phyloP scores from a whole-genome alignment of 2,329 filamentous ascomycete genomes.

The Exophiala alcalophila region DNA sequence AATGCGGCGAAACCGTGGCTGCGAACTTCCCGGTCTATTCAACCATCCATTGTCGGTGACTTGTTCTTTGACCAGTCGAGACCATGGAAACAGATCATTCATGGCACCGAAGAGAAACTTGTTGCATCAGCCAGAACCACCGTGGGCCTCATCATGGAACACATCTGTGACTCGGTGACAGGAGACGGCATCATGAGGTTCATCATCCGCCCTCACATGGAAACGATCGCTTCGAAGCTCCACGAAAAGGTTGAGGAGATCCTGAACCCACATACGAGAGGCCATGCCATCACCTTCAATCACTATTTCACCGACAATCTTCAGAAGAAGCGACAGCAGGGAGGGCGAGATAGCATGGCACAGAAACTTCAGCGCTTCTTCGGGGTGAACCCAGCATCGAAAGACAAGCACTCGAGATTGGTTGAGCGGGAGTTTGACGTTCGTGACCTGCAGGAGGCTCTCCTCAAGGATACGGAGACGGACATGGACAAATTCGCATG shows the following conservation, averaged over 20 bases:
- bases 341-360: neutral
- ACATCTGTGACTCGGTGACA: slow-evolving; percentile 31
- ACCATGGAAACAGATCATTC: slow-evolving; percentile 37
- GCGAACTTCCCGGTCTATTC: slow-evolving; percentile 37
- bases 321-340: slow-evolving; percentile 28
- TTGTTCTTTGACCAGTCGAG: slow-evolving; percentile 37
- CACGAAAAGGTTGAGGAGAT: slow-evolving; percentile 46
- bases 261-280: slow-evolving; percentile 44
- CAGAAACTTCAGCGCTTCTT: slow-evolving; percentile 13
- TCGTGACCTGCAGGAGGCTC: slow-evolving; percentile 28
- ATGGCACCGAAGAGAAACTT: slow-evolving; percentile 27
- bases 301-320: slow-evolving; percentile 38
- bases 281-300: slow-evolving; percentile 40
- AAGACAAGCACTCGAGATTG: neutral
- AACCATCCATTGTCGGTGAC: slow-evolving; percentile 35
- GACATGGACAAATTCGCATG: slow-evolving; percentile 38
- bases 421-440: slow-evolving; percentile 12
- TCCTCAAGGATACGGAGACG: slow-evolving; percentile 28
- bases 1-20: slow-evolving; percentile 30
- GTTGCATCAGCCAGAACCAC: slow-evolving; percentile 30
- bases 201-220: slow-evolving; percentile 30
- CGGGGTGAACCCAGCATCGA: neutral
- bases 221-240: slow-evolving; percentile 31
- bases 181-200: slow-evolving; percentile 22
- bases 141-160: slow-evolving; percentile 28